Conservation (phyloP, 352 stramenopile genomes). For the Elongisporangium anandrum region DNA sequence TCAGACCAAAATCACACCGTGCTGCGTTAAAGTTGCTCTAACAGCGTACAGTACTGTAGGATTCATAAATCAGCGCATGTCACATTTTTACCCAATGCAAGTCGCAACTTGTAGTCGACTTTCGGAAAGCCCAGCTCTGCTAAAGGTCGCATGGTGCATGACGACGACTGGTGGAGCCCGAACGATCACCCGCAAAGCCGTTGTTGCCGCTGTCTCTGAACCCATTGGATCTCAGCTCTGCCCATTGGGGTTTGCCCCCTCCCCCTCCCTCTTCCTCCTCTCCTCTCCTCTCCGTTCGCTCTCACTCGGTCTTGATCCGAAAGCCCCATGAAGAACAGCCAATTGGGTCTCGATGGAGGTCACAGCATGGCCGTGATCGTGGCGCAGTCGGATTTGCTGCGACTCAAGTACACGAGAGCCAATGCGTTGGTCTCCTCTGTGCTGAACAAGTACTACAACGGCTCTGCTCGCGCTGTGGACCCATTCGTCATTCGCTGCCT, state of each 20-base stretch:
- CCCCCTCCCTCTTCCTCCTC: neutral
- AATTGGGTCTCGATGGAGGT: neutral
- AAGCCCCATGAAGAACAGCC: neutral
- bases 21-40: neutral
- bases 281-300: neutral
- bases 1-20: neutral
- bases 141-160: neutral
- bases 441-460: slow-evolving; percentile 78
- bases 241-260: neutral
- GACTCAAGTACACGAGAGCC: slow-evolving; percentile 37
- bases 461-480: slow-evolving; percentile 58
- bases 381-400: slow-evolving; percentile 6
- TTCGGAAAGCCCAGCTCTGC: neutral
- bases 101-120: neutral
- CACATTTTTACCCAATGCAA: neutral
- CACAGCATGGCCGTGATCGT: neutral
- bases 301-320: neutral
- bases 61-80: neutral
- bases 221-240: neutral
- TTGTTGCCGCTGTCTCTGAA: neutral
- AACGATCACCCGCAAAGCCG: neutral
- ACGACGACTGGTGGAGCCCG: neutral
- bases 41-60: neutral
- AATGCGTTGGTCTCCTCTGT: slow-evolving; percentile 47
- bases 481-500: slow-evolving; percentile 53